Percentiles rank a stretch among this genome's conserved stretches.
Conservation (phyloP, 768 basidiomycete genomes). For the Xerocomellus intermedius region DNA sequence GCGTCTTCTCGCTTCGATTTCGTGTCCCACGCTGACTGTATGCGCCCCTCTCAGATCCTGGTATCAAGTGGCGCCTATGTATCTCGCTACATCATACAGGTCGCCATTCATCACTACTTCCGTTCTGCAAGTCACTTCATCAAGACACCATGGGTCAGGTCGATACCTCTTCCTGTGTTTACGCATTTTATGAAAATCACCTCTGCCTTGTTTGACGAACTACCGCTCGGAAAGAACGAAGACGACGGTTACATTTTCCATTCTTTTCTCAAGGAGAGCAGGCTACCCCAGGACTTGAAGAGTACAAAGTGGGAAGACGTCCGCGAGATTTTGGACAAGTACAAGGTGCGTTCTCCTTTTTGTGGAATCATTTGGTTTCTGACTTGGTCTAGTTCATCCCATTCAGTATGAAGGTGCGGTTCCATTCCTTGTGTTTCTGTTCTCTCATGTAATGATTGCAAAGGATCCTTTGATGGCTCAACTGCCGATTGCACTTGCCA, state of each 20-base stretch:
- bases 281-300: constrained; percentile 58
- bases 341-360: constrained; percentile 46
- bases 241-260: constrained; percentile 71
- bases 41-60: constrained; percentile 52
- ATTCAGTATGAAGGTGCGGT: constrained; percentile 62
- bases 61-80: constrained; percentile 73
- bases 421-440: background rate
- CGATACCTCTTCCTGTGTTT: constrained; percentile 58
- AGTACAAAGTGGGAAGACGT: constrained; percentile 62
- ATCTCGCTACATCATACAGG: constrained; percentile 76
- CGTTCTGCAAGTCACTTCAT: constrained; percentile 70
- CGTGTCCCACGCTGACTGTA: constrained; percentile 25
- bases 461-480: constrained; percentile 79
- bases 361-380: constrained; percentile 5
- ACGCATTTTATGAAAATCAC: constrained; percentile 62
- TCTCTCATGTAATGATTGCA: constrained; percentile 5
- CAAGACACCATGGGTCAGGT: constrained; percentile 73
- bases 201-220: constrained; percentile 57
- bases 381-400: constrained; percentile 63
- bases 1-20: constrained; percentile 18
- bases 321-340: constrained; percentile 64
- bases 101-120: constrained; percentile 78
- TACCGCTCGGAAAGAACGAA: constrained; percentile 69
- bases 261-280: constrained; percentile 67
- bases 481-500: constrained; percentile 72